These are phyloP conservation scores for Spinacia oleracea DNA, from an alignment of 179 eudicot genomes.

Conservation along the genomic window DNA sequence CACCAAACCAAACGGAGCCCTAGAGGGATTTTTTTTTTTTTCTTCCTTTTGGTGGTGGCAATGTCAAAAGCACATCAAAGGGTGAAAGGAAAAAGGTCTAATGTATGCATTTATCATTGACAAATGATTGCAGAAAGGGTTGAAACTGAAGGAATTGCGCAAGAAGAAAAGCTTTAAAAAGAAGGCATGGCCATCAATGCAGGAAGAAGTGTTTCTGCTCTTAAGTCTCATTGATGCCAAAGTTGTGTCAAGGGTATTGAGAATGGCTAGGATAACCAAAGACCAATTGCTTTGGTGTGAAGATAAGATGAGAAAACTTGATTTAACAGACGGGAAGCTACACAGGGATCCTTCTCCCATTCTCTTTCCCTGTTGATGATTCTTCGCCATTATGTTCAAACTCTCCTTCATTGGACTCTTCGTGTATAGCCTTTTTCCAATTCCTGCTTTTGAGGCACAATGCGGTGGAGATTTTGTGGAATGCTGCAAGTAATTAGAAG, in stretches of 20 bases:
- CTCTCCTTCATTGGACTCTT: conserved; percentile 3
- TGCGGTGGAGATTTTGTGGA: conserved; percentile 29
- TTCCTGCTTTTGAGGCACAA: background rate
- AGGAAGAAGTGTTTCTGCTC: conserved; percentile 69
- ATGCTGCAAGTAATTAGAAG: conserved; percentile 19
- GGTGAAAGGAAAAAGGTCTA: background rate
- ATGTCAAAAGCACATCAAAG: background rate
- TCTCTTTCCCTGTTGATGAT: conserved; percentile 69
- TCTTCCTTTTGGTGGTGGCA: background rate
- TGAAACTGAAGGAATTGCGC: conserved; percentile 78
- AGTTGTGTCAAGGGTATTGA: conserved; percentile 61
- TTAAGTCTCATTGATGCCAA: conserved; percentile 70
- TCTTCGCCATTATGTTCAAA: conserved; percentile 13
- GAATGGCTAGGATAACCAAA: conserved; percentile 66
- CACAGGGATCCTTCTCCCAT: conserved; percentile 83
- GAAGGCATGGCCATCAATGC: conserved; percentile 72
- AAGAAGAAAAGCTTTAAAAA: conserved; percentile 79
- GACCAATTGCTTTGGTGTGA: conserved; percentile 95
- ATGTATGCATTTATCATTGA: background rate
- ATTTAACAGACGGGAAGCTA: conserved; percentile 59
- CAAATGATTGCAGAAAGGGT: conserved; percentile 53
- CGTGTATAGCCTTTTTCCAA: conserved; percentile 19
- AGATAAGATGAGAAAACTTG: conserved; percentile 78
- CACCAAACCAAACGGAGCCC: no score
- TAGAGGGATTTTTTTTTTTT: background rate